These are phyloP conservation scores for Rhypophila decipiens DNA, from an alignment of 495 filamentous ascomycete species.

Conservation along the genomic window DNA sequence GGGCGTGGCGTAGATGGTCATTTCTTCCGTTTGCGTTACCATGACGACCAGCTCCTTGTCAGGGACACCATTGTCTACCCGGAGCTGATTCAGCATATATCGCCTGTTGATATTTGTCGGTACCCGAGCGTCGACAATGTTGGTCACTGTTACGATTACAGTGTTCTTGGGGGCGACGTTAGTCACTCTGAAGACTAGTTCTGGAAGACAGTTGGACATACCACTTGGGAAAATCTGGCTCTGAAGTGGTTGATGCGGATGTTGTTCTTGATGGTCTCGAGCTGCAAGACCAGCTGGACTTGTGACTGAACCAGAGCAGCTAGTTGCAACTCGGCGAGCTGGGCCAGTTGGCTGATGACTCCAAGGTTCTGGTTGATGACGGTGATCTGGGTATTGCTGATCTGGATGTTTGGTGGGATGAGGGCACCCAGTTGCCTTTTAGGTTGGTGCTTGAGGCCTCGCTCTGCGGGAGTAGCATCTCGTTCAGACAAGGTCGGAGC, in stretches of 20 bases:
- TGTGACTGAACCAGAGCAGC: constrained; percentile 27
- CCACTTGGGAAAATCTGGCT: constrained; percentile 27
- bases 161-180: no score
- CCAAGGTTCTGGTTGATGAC: constrained; percentile 23
- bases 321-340: constrained; percentile 27
- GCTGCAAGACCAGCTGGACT: constrained; percentile 23
- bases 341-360: constrained; percentile 22
- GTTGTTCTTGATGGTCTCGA: constrained; percentile 33
- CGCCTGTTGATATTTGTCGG: constrained; percentile 17
- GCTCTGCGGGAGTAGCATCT: constrained; percentile 7
- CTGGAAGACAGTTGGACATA: no score
- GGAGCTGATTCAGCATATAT: constrained; percentile 28
- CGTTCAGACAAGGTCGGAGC: constrained; percentile 16
- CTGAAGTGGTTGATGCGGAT: constrained; percentile 32
- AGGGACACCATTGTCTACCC: constrained; percentile 29
- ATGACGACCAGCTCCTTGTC: constrained; percentile 26
- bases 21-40: constrained; percentile 24
- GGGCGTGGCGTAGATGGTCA: constrained; percentile 27
- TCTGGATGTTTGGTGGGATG: constrained; percentile 1
- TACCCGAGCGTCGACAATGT: constrained; percentile 26
- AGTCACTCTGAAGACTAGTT: no score
- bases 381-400: constrained; percentile 22
- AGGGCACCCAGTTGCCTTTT: constrained; percentile 9
- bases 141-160: constrained; percentile 29
- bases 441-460: constrained; percentile 19